Conservation (phyloP, 2,329 filamentous ascomycete species). For the Chrysoporthe deuterocubensis region DNA sequence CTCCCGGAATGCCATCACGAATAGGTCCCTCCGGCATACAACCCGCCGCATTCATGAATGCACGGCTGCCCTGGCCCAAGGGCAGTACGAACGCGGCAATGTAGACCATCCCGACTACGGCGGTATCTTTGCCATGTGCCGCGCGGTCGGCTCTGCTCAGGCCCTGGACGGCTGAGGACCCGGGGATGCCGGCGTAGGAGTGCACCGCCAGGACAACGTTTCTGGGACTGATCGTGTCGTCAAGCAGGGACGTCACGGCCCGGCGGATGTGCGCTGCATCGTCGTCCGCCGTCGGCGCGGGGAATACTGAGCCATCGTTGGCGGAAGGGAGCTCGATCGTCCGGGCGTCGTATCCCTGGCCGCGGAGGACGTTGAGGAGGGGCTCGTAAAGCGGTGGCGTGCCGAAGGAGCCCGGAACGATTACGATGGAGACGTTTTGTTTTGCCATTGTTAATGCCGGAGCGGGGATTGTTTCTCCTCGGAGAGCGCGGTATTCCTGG, state of each 20-base stretch:
- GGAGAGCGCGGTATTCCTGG: background rate
- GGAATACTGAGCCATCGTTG: conserved; percentile 28
- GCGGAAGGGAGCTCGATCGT: conserved; percentile 25
- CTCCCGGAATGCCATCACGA: conserved; percentile 21
- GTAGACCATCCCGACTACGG: conserved; percentile 38
- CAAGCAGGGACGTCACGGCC: conserved; percentile 23
- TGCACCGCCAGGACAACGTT: conserved; percentile 38
- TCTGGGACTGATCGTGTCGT: conserved; percentile 31
- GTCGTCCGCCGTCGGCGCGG: conserved; percentile 28
- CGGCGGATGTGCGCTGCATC: conserved; percentile 28
- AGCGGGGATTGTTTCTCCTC: background rate
- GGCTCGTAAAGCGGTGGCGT: conserved; percentile 13
- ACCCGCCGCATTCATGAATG: conserved; percentile 6
- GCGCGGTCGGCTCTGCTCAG: conserved; percentile 33
- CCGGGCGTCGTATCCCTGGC: conserved; percentile 19
- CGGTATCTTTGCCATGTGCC: conserved; percentile 34
- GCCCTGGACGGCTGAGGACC: conserved; percentile 37
- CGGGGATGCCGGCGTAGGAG: conserved; percentile 41
- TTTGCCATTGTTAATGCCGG: background rate
- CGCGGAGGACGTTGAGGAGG: conserved; percentile 11
- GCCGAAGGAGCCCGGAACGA: conserved; percentile 27
- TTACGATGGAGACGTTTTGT: conserved; percentile 15
- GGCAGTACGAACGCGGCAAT: conserved; percentile 30
- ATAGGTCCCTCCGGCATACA: conserved; percentile 13
- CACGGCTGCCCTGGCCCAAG: conserved; percentile 22